Evolutionary conservation across 495 filamentous ascomycete genomes (phyloP), one percentile per base, ranked within the genome.

Genomic region (Penicillium egyptiacum): DNA sequence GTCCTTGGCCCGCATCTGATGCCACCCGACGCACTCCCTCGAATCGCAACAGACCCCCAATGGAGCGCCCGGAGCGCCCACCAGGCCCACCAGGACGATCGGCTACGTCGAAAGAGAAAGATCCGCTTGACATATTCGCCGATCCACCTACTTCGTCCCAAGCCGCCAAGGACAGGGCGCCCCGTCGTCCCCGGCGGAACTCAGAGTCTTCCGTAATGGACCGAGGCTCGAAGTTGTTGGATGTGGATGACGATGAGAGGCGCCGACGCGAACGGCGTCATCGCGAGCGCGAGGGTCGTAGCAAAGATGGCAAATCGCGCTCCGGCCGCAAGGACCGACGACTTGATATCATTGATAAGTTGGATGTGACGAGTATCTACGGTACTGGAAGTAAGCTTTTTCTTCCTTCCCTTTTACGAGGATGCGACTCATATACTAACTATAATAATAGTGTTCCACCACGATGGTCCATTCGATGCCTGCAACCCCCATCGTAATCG

Each of bases 391-490:
- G 93, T 98, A 76, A 73, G 93, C 16, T 12, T 5, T 30, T 17
- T 5, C 0, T 4, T 8, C 5, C 11, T 6, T 20, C 16, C 25
- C 16, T 39, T 37, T 25, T 8, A 4, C 37, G 3, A 51, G 5
- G 9, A 5, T 9, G 5, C 4, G 23, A 22, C 14, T 54, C 17
- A 9, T n/a, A 48, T 61, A 16, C 57, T 67, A 20, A 67, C 20
- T 22, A 31, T 17, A 30, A 45, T 48, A 53, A 28, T 57, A 96
- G 93, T 98, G 68, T 96, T 99, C 73, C 95, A 99, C 58, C 95
- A 99, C 68, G 95, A 99, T 68, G 95, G 95, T 23, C 95, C 95
- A 9, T 99, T 96, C 64, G 95, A 99, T 75, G 95, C 95, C 16
- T 94, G 92, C 73, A 97, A 97, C 63, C 93, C 95, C 6, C 88